Conservation (phyloP, 805 yeast genomes). For the Candida wancherniae region DNA sequence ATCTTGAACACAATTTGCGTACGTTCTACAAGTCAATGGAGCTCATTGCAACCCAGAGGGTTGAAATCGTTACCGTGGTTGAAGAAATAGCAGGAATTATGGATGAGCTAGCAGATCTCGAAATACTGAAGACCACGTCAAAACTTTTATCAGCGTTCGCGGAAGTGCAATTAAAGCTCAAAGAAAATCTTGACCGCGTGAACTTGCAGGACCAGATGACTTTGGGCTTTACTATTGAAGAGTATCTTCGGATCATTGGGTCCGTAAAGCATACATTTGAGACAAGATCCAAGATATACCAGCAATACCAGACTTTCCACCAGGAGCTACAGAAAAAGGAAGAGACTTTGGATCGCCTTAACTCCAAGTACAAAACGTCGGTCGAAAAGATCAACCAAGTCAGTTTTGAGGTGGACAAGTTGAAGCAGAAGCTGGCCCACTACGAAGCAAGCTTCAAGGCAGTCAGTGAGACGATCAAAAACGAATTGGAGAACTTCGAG, state of each 20-base stretch:
- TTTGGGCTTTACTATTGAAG: conserved; percentile 82
- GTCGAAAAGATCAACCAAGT: conserved; percentile 57
- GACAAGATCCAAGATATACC: conserved; percentile 59
- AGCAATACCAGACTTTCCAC: conserved; percentile 38
- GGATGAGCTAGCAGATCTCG: conserved; percentile 65
- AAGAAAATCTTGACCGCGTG: conserved; percentile 70
- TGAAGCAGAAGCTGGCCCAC: conserved; percentile 48
- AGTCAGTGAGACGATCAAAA: conserved; percentile 60
- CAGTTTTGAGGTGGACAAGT: conserved; percentile 53
- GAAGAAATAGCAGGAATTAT: conserved; percentile 57
- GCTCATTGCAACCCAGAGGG: conserved; percentile 65
- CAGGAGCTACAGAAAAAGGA: conserved; percentile 45
- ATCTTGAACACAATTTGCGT: conserved; percentile 67
- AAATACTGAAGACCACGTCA: conserved; percentile 62
- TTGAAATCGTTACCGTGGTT: conserved; percentile 63
- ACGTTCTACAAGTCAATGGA: conserved; percentile 69
- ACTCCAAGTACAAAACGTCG: conserved; percentile 43
- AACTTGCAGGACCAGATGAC: conserved; percentile 83
- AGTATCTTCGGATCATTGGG: conserved; percentile 71
- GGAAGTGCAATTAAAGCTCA: conserved; percentile 63
- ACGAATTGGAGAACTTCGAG: conserved; percentile 67
- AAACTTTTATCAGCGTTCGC: conserved; percentile 68
- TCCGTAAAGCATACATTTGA: conserved; percentile 70
- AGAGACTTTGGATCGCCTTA: conserved; percentile 40
- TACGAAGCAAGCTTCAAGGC: conserved; percentile 59